These are phyloP conservation scores for Zygoascus hellenicus DNA, from an alignment of 1,139 yeast species.

Conservation along the genomic window DNA sequence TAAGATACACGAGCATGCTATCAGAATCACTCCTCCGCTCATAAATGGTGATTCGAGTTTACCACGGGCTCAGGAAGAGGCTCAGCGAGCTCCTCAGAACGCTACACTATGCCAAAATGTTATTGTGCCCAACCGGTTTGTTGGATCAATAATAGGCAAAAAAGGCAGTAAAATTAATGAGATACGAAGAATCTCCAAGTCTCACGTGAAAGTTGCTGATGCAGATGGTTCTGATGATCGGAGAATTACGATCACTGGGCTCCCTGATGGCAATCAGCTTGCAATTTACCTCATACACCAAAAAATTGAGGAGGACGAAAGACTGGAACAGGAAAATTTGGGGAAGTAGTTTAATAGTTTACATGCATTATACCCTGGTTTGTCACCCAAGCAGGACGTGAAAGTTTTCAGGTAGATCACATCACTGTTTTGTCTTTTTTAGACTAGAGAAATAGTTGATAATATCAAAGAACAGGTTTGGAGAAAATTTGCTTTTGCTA, in stretches of 20 bases:
- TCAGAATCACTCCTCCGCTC: slow-evolving; percentile 3
- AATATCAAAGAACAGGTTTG: slow-evolving; percentile 68
- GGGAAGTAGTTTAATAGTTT: not conserved
- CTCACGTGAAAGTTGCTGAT: slow-evolving; percentile 55
- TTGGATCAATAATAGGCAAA: slow-evolving; percentile 83
- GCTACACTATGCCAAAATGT: slow-evolving; percentile 62
- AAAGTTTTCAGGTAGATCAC: slow-evolving; percentile 9
- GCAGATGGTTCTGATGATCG: slow-evolving; percentile 42
- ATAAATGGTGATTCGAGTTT: slow-evolving; percentile 12
- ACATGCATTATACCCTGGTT: slow-evolving; percentile 3
- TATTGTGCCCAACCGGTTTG: slow-evolving; percentile 68
- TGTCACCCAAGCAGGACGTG: not conserved
- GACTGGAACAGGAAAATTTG: not conserved
- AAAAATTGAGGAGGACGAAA: slow-evolving; percentile 59
- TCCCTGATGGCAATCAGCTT: slow-evolving; percentile 62
- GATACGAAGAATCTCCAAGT: slow-evolving; percentile 57
- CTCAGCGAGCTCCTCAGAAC: slow-evolving; percentile 29
- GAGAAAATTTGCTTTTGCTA: slow-evolving; percentile 46
- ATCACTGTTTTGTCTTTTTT: slow-evolving; percentile 18
- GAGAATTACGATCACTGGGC: slow-evolving; percentile 64
- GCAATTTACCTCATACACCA: slow-evolving; percentile 76
- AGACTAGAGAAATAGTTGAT: slow-evolving; percentile 68
- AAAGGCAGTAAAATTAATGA: slow-evolving; percentile 81
- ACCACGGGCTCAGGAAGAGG: slow-evolving; percentile 22
- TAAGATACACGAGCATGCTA: not conserved